These are phyloP conservation scores for Neofusicoccum sp. DNA, from an alignment of 2,329 filamentous ascomycete species.

Conservation along the genomic window DNA sequence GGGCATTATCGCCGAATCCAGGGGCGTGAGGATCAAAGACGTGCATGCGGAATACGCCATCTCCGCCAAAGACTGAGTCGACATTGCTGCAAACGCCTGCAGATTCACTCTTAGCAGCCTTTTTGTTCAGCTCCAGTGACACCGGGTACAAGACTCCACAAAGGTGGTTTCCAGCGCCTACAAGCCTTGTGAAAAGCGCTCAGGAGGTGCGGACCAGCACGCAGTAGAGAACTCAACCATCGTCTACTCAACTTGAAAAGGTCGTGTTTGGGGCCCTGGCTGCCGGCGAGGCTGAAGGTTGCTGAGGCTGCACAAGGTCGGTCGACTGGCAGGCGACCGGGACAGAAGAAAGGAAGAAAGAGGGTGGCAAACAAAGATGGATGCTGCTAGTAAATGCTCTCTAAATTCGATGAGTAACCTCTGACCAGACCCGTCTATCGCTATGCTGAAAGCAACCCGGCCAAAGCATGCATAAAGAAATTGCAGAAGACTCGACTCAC, in stretches of 20 bases:
- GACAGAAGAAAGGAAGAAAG: too few relatives aligned
- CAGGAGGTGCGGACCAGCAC: not conserved
- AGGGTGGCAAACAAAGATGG: not conserved
- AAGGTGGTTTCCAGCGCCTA: not conserved
- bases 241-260: not conserved
- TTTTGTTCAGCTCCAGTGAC: not conserved
- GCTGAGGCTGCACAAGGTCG: too few relatives aligned
- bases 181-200: not conserved
- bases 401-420: not conserved
- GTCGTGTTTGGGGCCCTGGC: not conserved
- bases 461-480: not conserved
- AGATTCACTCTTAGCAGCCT: not conserved
- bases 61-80: conserved; percentile 41
- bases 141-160: not conserved
- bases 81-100: too few relatives aligned
- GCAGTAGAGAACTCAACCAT: not conserved
- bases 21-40: conserved; percentile 54
- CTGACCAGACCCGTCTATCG: conserved; percentile 9
- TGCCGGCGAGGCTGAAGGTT: not conserved
- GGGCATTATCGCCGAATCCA: conserved; percentile 64
- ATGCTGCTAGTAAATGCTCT: not conserved
- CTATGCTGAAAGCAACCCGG: conserved; percentile 8
- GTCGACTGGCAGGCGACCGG: not conserved
- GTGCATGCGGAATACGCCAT: conserved; percentile 51
- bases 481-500: not conserved